Evolutionary conservation across 2,329 filamentous ascomycete species (phyloP).

Genomic region (Colletotrichum gigasporum): DNA sequence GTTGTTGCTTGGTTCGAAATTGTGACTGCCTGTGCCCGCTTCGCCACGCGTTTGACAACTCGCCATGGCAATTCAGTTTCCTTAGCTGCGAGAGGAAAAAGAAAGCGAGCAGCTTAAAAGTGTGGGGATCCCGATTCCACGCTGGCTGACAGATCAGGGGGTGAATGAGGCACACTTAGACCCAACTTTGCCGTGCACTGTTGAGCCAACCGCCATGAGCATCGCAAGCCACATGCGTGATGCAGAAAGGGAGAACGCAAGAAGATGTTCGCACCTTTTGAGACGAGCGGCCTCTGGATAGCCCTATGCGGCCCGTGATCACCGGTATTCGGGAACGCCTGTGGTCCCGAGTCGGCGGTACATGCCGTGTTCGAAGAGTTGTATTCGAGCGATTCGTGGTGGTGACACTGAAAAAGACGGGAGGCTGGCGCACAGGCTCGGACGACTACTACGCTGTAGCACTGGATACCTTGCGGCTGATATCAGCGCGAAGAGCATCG

Average conservation of each 20-base stretch:
- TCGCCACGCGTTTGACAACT: slow-evolving; percentile 16
- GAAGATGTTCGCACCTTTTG: background rate
- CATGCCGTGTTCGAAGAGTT: background rate
- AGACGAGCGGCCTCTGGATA: too few species aligned
- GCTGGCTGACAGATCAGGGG: background rate
- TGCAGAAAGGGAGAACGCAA: background rate
- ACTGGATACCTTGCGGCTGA: background rate
- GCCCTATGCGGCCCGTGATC: too few species aligned
- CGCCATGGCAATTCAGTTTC: background rate
- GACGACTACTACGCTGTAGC: background rate
- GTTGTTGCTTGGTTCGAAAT: background rate
- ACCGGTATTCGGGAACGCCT: background rate
- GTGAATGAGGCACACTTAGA: background rate
- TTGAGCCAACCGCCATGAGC: background rate
- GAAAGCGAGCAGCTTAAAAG: slow-evolving; percentile 17
- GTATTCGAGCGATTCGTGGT: background rate
- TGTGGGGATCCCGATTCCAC: slow-evolving; percentile 4
- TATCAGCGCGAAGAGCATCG: background rate
- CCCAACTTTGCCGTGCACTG: background rate
- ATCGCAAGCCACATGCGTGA: background rate
- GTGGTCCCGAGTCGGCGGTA: background rate
- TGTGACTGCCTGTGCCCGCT: background rate
- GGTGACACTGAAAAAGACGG: background rate
- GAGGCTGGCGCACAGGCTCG: background rate
- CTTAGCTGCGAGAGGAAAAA: slow-evolving; percentile 20